These are phyloP conservation scores for Balakata baccata DNA, from an alignment of 345 rosid genomes.

Conservation along the genomic window DNA sequence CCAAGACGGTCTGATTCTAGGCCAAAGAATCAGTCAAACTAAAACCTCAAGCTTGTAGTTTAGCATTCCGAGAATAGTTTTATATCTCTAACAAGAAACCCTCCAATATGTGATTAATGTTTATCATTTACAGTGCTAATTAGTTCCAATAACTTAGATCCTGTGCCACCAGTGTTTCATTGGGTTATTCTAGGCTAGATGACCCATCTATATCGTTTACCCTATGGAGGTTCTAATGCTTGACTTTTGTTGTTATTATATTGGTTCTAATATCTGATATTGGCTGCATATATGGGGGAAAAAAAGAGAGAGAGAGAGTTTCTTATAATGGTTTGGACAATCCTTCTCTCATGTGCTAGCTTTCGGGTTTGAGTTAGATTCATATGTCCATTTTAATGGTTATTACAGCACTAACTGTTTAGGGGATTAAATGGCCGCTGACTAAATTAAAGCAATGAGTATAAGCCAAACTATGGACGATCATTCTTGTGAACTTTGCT, in stretches of 20 bases:
- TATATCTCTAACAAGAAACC: neutral
- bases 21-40: neutral
- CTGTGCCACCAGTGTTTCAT: neutral
- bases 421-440: neutral
- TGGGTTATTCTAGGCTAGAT: neutral
- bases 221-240: neutral
- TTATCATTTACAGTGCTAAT: neutral
- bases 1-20: too few species aligned
- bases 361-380: too few species aligned
- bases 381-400: neutral
- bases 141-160: neutral
- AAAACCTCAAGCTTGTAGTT: neutral
- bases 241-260: neutral
- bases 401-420: neutral
- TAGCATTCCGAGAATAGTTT: neutral
- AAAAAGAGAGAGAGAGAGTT: too few species aligned
- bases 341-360: too few species aligned
- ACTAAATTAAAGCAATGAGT: neutral
- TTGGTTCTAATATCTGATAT: too few species aligned
- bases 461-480: neutral
- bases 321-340: too few species aligned
- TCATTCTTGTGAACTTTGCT: neutral
- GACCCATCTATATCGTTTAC: neutral
- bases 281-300: too few species aligned
- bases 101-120: neutral